Conservation (phyloP, 345 rosid species). For the Populus davidiana region DNA sequence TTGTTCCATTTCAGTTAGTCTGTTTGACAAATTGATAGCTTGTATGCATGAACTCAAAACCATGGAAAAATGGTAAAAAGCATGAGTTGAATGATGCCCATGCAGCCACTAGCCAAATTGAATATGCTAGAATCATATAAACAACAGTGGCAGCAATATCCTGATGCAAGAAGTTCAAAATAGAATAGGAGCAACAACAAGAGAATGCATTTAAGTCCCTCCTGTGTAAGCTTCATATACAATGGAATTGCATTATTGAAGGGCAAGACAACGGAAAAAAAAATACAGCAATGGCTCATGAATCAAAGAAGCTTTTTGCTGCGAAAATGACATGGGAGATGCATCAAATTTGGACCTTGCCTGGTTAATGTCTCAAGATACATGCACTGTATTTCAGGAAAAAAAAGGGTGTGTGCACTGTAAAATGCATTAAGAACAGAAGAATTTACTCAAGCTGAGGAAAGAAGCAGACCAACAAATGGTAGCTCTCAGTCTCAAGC, state of each 20-base stretch:
- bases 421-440: conserved; percentile 22
- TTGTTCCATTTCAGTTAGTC: neutral
- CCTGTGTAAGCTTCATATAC: neutral
- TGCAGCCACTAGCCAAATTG: neutral
- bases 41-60: neutral
- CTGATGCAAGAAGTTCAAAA: neutral
- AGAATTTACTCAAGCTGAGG: conserved; percentile 20
- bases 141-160: neutral
- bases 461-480: conserved; percentile 78
- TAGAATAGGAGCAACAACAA: neutral
- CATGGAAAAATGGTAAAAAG: neutral
- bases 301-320: neutral
- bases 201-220: neutral
- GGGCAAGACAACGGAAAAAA: neutral
- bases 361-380: neutral
- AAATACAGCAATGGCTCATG: neutral
- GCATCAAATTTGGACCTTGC: neutral
- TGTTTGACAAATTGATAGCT: neutral
- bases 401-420: neutral
- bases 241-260: neutral
- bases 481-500: conserved; percentile 84
- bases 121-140: neutral
- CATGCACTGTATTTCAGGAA: neutral
- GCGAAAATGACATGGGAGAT: neutral
- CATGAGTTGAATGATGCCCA: neutral